A percentile compares a stretch with the other conserved stretches of the same genome.
Conservation (phyloP, 108 stramenopile genomes). For the Cyclotella choctawhatcheeana region DNA sequence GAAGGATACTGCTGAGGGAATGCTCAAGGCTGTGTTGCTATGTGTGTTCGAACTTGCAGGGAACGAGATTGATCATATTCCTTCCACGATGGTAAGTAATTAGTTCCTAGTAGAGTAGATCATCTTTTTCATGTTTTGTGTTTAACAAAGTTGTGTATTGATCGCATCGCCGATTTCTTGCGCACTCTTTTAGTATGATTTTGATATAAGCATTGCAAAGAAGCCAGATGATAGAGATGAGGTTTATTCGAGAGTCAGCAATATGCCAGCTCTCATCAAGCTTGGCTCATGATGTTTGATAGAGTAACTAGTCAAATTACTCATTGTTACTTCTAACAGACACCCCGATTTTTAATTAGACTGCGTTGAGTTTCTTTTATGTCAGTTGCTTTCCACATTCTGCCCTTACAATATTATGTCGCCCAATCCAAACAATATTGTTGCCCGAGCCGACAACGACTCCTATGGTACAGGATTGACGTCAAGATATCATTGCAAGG, state of each 20-base stretch:
- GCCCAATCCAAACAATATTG: too few species aligned
- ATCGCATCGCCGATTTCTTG: neutral
- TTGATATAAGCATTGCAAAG: constrained; percentile 81
- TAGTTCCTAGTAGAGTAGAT: neutral
- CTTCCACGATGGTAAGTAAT: constrained; percentile 53
- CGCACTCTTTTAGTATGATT: constrained; percentile 57
- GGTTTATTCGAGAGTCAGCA: constrained; percentile 79
- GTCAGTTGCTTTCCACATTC: too few species aligned
- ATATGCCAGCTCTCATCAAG: constrained; percentile 84
- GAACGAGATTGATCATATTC: constrained; percentile 75
- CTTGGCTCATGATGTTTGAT: constrained; percentile 51
- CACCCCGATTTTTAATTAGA: too few species aligned
- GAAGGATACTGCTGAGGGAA: constrained; percentile 84
- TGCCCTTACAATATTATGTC: too few species aligned
- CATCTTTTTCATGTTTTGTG: too few species aligned
- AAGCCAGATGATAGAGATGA: constrained; percentile 84
- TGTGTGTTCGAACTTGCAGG: constrained; percentile 79
- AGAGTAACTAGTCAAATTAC: neutral
- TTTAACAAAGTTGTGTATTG: neutral
- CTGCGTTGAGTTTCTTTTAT: too few species aligned
- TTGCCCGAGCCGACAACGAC: too few species aligned
- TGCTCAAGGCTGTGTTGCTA: constrained; percentile 74
- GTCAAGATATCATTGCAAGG: too few species aligned
- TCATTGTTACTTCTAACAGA: too few species aligned
- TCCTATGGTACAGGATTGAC: too few species aligned